A percentile compares a stretch with the other conserved stretches of the same genome.
phyloP scores from a whole-genome alignment of 768 basidiomycete species.

The Cystobasidium ongulense region DNA sequence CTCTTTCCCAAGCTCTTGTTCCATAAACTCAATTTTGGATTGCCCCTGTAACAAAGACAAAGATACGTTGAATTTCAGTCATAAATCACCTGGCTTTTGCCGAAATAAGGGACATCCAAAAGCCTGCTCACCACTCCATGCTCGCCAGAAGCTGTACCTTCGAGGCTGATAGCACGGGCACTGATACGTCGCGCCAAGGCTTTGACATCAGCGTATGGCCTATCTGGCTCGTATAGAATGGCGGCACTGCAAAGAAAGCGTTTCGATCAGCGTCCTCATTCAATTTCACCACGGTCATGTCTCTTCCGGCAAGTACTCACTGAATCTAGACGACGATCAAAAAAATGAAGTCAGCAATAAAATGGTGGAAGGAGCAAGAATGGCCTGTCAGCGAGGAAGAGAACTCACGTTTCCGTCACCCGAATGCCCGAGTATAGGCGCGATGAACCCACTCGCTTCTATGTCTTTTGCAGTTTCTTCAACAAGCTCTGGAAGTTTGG shows the following conservation, averaged over 20 bases:
- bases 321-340: not conserved
- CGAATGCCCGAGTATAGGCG: slow-evolving; percentile 19
- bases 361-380: too few species aligned
- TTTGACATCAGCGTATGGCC: slow-evolving; percentile 8
- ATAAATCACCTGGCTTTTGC: too few species aligned
- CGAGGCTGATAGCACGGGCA: slow-evolving; percentile 14
- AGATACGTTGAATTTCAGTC: too few species aligned
- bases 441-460: not conserved
- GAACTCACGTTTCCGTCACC: slow-evolving; percentile 25
- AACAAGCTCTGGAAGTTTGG: slow-evolving; percentile 18
- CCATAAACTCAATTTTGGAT: slow-evolving; percentile 22
- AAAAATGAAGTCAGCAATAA: too few species aligned
- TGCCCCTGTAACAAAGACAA: too few species aligned
- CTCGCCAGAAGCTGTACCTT: slow-evolving; percentile 27
- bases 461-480: slow-evolving; percentile 12
- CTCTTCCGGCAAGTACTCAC: too few species aligned
- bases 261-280: not conserved
- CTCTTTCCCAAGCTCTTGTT: slow-evolving; percentile 7
- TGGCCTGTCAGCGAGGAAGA: not conserved
- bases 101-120: too few species aligned
- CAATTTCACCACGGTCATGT: too few species aligned
- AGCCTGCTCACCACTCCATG: slow-evolving; percentile 29
- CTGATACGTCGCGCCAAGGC: slow-evolving; percentile 22
- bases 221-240: slow-evolving; percentile 13
- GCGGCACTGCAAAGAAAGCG: not conserved